Percentiles rank a stretch among this genome's conserved stretches.
These are phyloP conservation scores for Strobilomyces confusus DNA, from an alignment of 768 basidiomycete genomes.

Conservation along the genomic window DNA sequence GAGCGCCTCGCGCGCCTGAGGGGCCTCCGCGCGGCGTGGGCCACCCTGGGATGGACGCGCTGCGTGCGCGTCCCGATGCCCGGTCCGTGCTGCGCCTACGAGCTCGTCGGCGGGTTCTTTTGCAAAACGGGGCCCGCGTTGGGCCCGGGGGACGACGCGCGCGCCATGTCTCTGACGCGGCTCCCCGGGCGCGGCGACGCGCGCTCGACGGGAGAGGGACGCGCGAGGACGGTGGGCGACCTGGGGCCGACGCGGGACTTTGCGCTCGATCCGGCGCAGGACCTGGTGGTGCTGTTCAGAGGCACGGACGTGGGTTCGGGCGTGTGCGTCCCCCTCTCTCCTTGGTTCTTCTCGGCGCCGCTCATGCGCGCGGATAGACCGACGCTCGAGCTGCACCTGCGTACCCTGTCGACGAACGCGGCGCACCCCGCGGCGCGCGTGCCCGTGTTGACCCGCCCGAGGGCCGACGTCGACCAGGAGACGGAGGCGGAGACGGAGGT, in stretches of 20 bases:
- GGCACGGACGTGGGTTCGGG: slow-evolving; percentile 15
- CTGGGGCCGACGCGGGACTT: slow-evolving; percentile 49
- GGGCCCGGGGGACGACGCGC: slow-evolving; percentile 19
- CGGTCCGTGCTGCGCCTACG: slow-evolving; percentile 48
- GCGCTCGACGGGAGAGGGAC: slow-evolving; percentile 4
- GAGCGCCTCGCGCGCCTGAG: slow-evolving; percentile 34
- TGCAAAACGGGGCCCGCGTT: slow-evolving; percentile 35
- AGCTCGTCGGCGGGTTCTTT: slow-evolving; percentile 58
- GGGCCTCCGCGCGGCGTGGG: slow-evolving; percentile 36
- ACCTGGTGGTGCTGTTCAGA: slow-evolving; percentile 46
- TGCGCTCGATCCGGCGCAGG: slow-evolving; percentile 64
- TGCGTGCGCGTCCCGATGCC: slow-evolving; percentile 27
- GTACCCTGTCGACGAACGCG: slow-evolving; percentile 40
- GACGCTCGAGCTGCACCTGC: slow-evolving; percentile 39
- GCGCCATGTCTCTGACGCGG: slow-evolving; percentile 19
- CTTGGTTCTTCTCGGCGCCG: not conserved
- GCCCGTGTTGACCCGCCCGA: slow-evolving; percentile 30
- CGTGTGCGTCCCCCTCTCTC: slow-evolving; percentile 10
- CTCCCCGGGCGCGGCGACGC: slow-evolving; percentile 13
- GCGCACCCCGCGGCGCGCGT: slow-evolving; percentile 40
- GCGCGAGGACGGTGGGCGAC: slow-evolving; percentile 30
- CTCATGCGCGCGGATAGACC: slow-evolving; percentile 4
- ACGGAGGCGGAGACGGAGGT: too few relatives aligned
- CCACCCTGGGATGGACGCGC: slow-evolving; percentile 25
- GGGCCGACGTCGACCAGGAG: too few relatives aligned